A percentile compares a stretch with the other conserved stretches of the same genome.
These are phyloP conservation scores for Hypsizygus marmoreus DNA, from an alignment of 768 basidiomycete species.

Conservation along the genomic window DNA sequence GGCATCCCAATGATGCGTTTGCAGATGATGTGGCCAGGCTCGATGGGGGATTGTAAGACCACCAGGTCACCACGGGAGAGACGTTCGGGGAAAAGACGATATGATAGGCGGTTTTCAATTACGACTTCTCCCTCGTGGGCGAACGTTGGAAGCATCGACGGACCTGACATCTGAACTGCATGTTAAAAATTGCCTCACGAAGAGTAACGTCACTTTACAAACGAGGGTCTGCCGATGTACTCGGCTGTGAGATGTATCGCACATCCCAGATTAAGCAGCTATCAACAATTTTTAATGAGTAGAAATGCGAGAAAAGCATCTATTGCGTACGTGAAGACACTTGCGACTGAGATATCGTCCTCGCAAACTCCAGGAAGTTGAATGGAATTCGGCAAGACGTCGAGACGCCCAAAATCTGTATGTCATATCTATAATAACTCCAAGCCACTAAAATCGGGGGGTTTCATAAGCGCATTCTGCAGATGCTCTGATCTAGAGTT, in stretches of 20 bases:
- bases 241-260: constrained; percentile 64
- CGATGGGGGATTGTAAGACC: constrained; percentile 67
- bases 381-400: constrained; percentile 11
- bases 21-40: constrained; percentile 70
- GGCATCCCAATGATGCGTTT: constrained; percentile 91
- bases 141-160: constrained; percentile 83
- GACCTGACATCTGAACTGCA: constrained; percentile 58
- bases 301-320: background rate
- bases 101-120: constrained; percentile 62
- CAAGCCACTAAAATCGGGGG: background rate
- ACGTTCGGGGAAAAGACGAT: constrained; percentile 47
- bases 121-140: constrained; percentile 58
- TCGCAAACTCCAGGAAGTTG: constrained; percentile 17
- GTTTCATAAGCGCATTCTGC: constrained; percentile 10
- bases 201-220: constrained; percentile 37
- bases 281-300: constrained; percentile 3
- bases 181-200: constrained; percentile 5
- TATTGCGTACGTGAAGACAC: constrained; percentile 20
- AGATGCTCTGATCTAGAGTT: too few relatives aligned
- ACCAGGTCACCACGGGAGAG: constrained; percentile 79
- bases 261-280: constrained; percentile 59
- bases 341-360: constrained; percentile 17
- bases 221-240: constrained; percentile 57
- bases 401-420: constrained; percentile 2
- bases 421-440: background rate